A percentile compares a stretch with the other conserved stretches of the same genome.
Evolutionary conservation across 129 eudicot genomes (phyloP).

Genomic region (Dittrichia graveolens): DNA sequence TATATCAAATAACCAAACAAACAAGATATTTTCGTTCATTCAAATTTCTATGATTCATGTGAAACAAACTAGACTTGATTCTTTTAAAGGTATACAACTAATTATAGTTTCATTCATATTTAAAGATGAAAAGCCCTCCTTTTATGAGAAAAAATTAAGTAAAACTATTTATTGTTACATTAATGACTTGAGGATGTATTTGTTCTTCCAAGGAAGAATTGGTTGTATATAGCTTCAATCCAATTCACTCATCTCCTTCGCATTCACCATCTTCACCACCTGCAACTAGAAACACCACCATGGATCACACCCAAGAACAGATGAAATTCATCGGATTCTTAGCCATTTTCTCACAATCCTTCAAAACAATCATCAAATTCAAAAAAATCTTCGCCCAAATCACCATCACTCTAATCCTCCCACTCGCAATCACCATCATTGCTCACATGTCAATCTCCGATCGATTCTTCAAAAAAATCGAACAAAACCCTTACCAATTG

Average conservation of each 20-base stretch:
- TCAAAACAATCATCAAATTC: conserved; percentile 30
- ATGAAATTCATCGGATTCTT: conserved; percentile 20
- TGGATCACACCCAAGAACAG: conserved; percentile 42
- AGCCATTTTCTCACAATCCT: conserved; percentile 27
- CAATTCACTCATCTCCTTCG: conserved; percentile 9
- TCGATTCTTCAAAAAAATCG: background rate
- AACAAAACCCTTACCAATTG: conserved; percentile 17
- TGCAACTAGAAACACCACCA: background rate
- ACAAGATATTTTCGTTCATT: too few species aligned
- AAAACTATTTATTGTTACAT: too few species aligned
- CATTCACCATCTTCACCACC: background rate
- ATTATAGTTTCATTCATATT: too few species aligned
- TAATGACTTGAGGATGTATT: too few species aligned
- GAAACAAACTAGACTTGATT: too few species aligned
- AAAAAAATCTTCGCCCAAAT: conserved; percentile 33
- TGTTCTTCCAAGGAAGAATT: too few species aligned
- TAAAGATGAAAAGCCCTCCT: too few species aligned
- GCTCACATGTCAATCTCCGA: conserved; percentile 24
- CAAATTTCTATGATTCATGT: too few species aligned
- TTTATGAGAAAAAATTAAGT: too few species aligned
- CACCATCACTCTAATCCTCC: conserved; percentile 40
- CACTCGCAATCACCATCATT: conserved; percentile 29
- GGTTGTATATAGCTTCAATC: background rate
- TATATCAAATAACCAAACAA: too few species aligned
- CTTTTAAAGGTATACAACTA: too few species aligned